Conservation (phyloP, 805 yeast genomes). For the Cyberlindnera maclurae region DNA sequence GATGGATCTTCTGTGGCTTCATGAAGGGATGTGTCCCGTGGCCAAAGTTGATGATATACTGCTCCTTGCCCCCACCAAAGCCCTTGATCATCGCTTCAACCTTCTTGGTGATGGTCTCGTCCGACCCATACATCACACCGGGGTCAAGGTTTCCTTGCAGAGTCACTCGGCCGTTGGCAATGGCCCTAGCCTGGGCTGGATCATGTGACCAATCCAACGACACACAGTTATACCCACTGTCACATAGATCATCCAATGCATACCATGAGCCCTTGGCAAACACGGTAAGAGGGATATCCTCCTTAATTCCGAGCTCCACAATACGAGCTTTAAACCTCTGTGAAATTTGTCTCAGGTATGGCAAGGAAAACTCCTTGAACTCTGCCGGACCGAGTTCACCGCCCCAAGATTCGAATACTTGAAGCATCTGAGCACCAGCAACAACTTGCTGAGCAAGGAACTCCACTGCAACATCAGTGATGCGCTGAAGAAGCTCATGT, state of each 20-base stretch:
- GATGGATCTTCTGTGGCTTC: slow-evolving; percentile 85
- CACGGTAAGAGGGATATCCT: slow-evolving; percentile 76
- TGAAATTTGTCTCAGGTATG: slow-evolving; percentile 76
- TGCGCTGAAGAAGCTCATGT: slow-evolving; percentile 62
- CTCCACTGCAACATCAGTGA: slow-evolving; percentile 85
- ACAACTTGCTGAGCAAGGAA: slow-evolving; percentile 89
- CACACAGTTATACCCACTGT: slow-evolving; percentile 76
- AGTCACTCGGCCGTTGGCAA: slow-evolving; percentile 68
- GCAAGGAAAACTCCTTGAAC: slow-evolving; percentile 81
- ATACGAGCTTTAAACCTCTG: slow-evolving; percentile 61
- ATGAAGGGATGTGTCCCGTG: slow-evolving; percentile 98
- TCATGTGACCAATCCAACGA: slow-evolving; percentile 89
- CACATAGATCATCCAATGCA: slow-evolving; percentile 79
- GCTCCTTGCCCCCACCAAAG: slow-evolving; percentile 89
- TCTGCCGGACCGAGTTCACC: slow-evolving; percentile 92
- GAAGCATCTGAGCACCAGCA: slow-evolving; percentile 98
- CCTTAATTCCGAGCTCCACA: slow-evolving; percentile 60
- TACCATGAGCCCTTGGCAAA: slow-evolving; percentile 98
- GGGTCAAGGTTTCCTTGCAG: slow-evolving; percentile 96
- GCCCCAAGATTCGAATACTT: slow-evolving; percentile 97
- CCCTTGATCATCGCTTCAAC: slow-evolving; percentile 84
- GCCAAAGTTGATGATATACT: slow-evolving; percentile 91
- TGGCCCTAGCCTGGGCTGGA: slow-evolving; percentile 77
- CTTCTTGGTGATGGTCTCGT: slow-evolving; percentile 70
- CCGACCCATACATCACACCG: slow-evolving; percentile 86